Base-by-base conservation (phyloP, 495 filamentous ascomycete species). In the Penicillium diatomitis region DNA sequence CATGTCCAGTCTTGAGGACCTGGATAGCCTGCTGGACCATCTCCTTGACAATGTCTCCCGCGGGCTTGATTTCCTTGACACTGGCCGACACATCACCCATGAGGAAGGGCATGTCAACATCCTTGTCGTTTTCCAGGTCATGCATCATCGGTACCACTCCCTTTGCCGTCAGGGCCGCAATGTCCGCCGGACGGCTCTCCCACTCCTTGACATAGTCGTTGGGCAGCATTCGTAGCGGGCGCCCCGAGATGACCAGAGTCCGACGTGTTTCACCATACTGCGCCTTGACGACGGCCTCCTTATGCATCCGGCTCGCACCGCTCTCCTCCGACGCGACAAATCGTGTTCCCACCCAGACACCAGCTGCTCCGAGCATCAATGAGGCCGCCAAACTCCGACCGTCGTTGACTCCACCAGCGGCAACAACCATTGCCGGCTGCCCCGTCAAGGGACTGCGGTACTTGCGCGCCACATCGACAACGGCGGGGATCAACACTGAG, bases 1-100 rank as follows among this genome's bases (percentile, higher is more conserved):
- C 58, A 35, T 63, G 53, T 7, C 67, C 65, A 4, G 50, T 45
- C 65, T 70, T 81, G 47, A 96, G 61, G 68, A 85, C 76, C 6
- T 76, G 74, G 12, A 87, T 79, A 3, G 89, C 87, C 67, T 90
- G 83, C 34, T 66, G 62, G n/a, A 95, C 85, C 84, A 96, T 94
- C 59, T 90, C 85, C 47, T 78, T 78, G 12, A 96, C 81, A 67
- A 97, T 94, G 56, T 78, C 72, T 39, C 72, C 78, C 0, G 91
- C 91, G 2, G 91, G 89, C 69, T 87, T 78, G 37, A 96, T 76
- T 42, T 83, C 77, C 36, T 68, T 63, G 29, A 96, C 81, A 7
- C 79, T 71, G 2, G 84, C 91, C 0, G 88, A 85, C 10, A 96
- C 89, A 71, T 94, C 87, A n/a, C 89, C 89, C 89, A 96, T 96